Conservation (phyloP, 208 protist species). For the Leishmania tarentolae region DNA sequence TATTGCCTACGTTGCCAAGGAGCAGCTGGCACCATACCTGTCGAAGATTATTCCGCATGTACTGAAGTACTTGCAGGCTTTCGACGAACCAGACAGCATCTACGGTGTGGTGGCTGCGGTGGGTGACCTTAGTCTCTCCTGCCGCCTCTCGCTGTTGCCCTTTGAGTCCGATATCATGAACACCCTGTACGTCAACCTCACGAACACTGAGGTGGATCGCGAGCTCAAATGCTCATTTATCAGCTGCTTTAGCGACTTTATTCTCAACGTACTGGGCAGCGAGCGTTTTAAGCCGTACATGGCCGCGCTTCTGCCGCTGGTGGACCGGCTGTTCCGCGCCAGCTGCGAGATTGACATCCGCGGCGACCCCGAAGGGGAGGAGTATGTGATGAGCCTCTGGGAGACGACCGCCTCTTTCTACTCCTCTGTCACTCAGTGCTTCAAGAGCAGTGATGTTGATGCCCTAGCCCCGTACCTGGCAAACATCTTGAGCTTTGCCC, state of each 20-base stretch:
- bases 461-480: slow-evolving; percentile 66
- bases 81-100: slow-evolving; percentile 87
- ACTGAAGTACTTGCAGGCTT: slow-evolving; percentile 60
- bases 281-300: slow-evolving; percentile 91
- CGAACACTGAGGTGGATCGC: slow-evolving; percentile 78
- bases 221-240: slow-evolving; percentile 95
- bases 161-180: slow-evolving; percentile 86
- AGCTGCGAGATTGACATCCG: slow-evolving; percentile 64
- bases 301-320: slow-evolving; percentile 73
- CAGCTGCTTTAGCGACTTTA: slow-evolving; percentile 95
- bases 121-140: slow-evolving; percentile 93
- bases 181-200: slow-evolving; percentile 79
- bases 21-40: slow-evolving; percentile 85
- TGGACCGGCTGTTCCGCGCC: slow-evolving; percentile 65
- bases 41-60: slow-evolving; percentile 84
- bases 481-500: slow-evolving; percentile 68
- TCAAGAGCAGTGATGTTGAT: slow-evolving; percentile 47
- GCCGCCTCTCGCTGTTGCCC: slow-evolving; percentile 63
- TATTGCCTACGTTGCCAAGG: slow-evolving; percentile 85
- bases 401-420: slow-evolving; percentile 72
- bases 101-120: slow-evolving; percentile 88
- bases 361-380: slow-evolving; percentile 74
- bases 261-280: slow-evolving; percentile 89
- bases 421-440: slow-evolving; percentile 83
- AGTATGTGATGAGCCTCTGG: slow-evolving; percentile 86